A percentile compares a stretch with the other conserved stretches of the same genome.
Conservation (phyloP, 2,329 filamentous ascomycete genomes). For the Leptographium radiaticola region DNA sequence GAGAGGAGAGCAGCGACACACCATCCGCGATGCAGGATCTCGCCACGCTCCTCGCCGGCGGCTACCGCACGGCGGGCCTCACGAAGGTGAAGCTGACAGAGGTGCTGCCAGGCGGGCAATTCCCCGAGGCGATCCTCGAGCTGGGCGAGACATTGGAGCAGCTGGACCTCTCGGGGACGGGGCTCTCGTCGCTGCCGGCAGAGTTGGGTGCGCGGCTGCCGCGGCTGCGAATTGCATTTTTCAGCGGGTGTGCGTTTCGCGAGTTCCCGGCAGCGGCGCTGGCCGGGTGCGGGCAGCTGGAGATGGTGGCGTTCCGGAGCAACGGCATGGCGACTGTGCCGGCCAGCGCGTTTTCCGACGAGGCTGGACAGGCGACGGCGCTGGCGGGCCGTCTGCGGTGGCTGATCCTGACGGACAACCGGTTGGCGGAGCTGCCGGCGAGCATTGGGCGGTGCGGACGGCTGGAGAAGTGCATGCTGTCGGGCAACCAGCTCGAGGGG, state of each 20-base stretch:
- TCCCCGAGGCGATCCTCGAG: conserved; percentile 27
- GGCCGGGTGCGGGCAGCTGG: conserved; percentile 28
- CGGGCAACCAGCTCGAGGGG: conserved; percentile 26
- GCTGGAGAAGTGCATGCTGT: conserved; percentile 36
- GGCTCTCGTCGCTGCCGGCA: conserved; percentile 25
- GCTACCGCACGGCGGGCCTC: conserved; percentile 16
- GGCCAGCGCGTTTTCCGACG: conserved; percentile 16
- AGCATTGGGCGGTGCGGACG: conserved; percentile 28
- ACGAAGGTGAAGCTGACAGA: conserved; percentile 23
- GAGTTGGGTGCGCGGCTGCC: conserved; percentile 24
- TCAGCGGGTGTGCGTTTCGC: conserved; percentile 31
- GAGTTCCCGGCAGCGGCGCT: conserved; percentile 26
- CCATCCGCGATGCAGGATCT: conserved; percentile 17
- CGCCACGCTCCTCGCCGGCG: conserved; percentile 18
- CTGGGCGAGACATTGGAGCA: conserved; percentile 28
- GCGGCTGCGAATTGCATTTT: conserved; percentile 31
- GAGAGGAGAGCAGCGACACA: too few species aligned
- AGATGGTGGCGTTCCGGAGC: conserved; percentile 34
- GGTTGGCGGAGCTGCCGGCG: conserved; percentile 23
- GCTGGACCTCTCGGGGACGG: conserved; percentile 34
- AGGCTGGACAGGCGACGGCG: conserved; percentile 5
- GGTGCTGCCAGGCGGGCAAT: conserved; percentile 15
- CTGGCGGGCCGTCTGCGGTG: conserved; percentile 30
- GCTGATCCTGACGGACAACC: conserved; percentile 35
- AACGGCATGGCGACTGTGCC: conserved; percentile 31